Percentiles rank a stretch among this genome's conserved stretches.
phyloP scores from a whole-genome alignment of 768 basidiomycete species.

The Clitopilus passeckerianus region DNA sequence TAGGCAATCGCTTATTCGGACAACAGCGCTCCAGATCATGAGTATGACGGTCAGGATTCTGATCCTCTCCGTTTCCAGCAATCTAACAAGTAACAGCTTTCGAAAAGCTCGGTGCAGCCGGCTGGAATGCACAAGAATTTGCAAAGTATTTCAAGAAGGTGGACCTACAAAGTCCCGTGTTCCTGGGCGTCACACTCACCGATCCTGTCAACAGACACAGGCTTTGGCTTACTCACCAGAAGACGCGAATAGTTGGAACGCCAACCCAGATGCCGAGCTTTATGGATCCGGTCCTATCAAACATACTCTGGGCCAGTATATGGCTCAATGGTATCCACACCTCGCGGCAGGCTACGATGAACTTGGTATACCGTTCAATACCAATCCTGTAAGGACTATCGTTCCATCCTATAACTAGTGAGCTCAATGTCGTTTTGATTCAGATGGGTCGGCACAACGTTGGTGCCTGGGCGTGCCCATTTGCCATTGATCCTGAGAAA shows the following conservation, averaged over 20 bases:
- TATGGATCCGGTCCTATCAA: neutral
- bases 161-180: no score
- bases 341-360: constrained; percentile 3
- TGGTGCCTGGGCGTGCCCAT: constrained; percentile 2
- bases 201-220: neutral
- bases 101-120: neutral
- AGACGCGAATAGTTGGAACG: neutral
- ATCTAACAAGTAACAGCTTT: neutral
- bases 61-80: neutral
- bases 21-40: neutral
- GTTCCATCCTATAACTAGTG: neutral
- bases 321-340: neutral
- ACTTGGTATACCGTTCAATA: constrained; percentile 8
- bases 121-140: neutral
- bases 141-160: neutral
- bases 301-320: neutral
- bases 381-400: constrained; percentile 2
- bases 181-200: neutral
- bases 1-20: neutral
- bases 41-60: neutral
- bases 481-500: neutral
- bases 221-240: neutral
- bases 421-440: neutral
- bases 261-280: neutral
- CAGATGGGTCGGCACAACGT: constrained; percentile 5